Percentiles rank a stretch among this genome's conserved stretches.
Evolutionary conservation across 1,139 yeast genomes (phyloP).

Genomic region (Saccharomyces uvarum): DNA sequence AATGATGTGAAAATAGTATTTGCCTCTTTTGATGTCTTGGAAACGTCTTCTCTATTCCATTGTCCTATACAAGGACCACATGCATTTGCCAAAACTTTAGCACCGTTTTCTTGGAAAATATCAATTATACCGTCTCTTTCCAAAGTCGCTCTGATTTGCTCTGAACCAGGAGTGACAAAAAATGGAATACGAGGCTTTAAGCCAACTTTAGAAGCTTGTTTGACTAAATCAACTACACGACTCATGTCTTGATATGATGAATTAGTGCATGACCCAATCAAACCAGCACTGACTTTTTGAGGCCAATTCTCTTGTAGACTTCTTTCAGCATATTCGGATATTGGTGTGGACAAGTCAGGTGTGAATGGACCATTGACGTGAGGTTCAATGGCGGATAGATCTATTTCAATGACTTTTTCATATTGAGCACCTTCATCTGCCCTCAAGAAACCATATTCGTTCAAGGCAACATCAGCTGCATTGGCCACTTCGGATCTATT

Average conservation of each 20-base stretch:
- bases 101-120: constrained; percentile 77
- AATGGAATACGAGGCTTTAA: constrained; percentile 87
- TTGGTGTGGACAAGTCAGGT: constrained; percentile 85
- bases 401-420: constrained; percentile 75
- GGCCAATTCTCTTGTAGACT: constrained; percentile 77
- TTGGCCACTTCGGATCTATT: constrained; percentile 74
- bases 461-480: constrained; percentile 62
- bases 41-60: constrained; percentile 78
- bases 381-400: constrained; percentile 71
- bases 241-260: constrained; percentile 97
- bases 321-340: constrained; percentile 59
- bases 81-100: constrained; percentile 87
- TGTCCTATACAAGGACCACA: constrained; percentile 99
- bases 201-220: constrained; percentile 78
- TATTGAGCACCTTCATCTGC: constrained; percentile 82
- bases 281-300: constrained; percentile 69
- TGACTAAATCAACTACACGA: constrained; percentile 79
- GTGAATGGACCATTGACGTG: constrained; percentile 92
- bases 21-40: constrained; percentile 54
- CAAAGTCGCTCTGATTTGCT: constrained; percentile 93
- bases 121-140: constrained; percentile 87
- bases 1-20: constrained; percentile 92
- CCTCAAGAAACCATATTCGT: constrained; percentile 51
- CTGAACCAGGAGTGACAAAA: constrained; percentile 97
- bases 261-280: constrained; percentile 96